A percentile compares a stretch with the other conserved stretches of the same genome.
Evolutionary conservation across 192 early-diverging fungal species (phyloP).

Genomic region (Ramicandelaber brevisporus): DNA sequence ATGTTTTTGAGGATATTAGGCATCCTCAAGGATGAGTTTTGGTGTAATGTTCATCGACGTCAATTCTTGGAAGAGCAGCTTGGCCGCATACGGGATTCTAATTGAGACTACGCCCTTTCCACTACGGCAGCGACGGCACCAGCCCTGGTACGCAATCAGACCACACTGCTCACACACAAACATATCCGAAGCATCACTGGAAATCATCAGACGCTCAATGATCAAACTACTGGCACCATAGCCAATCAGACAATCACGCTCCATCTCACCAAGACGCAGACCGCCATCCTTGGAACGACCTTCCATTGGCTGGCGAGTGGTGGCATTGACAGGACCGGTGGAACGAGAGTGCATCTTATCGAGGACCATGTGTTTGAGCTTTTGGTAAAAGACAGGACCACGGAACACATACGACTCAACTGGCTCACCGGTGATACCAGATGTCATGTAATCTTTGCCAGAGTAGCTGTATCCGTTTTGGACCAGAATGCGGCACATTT

Average conservation of each 20-base stretch:
- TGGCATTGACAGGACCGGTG: conserved; percentile 63
- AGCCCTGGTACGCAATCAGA: conserved; percentile 64
- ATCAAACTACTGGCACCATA: conserved; percentile 84
- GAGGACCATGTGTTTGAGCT: conserved; percentile 97
- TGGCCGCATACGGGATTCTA: conserved; percentile 93
- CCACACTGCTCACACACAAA: conserved; percentile 80
- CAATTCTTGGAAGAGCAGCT: conserved; percentile 93
- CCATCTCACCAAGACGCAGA: conserved; percentile 94
- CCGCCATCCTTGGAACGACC: conserved; percentile 93
- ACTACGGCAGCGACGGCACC: conserved; percentile 80
- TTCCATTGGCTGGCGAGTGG: conserved; percentile 92
- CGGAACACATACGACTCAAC: conserved; percentile 89
- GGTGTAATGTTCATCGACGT: conserved; percentile 89
- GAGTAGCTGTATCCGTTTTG: conserved; percentile 87
- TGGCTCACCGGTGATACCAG: conserved; percentile 71
- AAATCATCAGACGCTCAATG: conserved; percentile 80
- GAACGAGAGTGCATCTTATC: conserved; percentile 98
- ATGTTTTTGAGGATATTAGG: conserved; percentile 3
- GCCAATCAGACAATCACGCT: conserved; percentile 91
- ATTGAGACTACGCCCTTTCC: conserved; percentile 64
- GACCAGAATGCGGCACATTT: conserved; percentile 81
- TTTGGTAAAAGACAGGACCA: conserved; percentile 91
- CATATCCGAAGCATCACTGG: conserved; percentile 81
- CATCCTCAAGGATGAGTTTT: conserved; percentile 32
- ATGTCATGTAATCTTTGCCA: conserved; percentile 91